Percentiles rank a stretch among this genome's conserved stretches.
Conservation (phyloP, 495 filamentous ascomycete genomes). For the Penicillium chermesinum region DNA sequence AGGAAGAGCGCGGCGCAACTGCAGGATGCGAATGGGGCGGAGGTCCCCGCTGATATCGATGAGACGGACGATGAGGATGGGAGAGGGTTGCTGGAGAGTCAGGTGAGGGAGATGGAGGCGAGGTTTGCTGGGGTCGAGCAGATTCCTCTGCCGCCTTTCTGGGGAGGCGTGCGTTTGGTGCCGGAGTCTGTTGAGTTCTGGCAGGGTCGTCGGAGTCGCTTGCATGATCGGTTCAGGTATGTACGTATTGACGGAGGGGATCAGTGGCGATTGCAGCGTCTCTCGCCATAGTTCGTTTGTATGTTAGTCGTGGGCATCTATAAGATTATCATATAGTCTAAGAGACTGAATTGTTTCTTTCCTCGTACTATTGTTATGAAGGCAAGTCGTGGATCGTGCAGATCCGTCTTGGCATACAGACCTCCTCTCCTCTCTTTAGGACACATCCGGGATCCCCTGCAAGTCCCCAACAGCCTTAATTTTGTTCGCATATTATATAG, state of each 20-base stretch:
- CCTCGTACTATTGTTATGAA: neutral
- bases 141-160: constrained; percentile 88
- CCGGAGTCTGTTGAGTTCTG: constrained; percentile 90
- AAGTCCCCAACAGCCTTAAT: neutral
- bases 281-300: constrained; percentile 32
- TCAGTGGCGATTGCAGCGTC: constrained; percentile 35
- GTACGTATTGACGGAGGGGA: constrained; percentile 54
- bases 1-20: constrained; percentile 31
- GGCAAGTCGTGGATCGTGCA: neutral
- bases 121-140: constrained; percentile 67
- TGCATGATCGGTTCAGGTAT: constrained; percentile 94
- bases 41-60: constrained; percentile 52
- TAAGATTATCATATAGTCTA: neutral
- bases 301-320: too few relatives aligned
- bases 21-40: constrained; percentile 32
- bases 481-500: neutral
- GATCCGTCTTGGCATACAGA: constrained; percentile 12
- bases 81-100: constrained; percentile 56
- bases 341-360: neutral
- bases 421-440: constrained; percentile 3
- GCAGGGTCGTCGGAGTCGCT: constrained; percentile 80
- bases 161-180: constrained; percentile 84
- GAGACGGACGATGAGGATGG: constrained; percentile 57
- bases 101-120: constrained; percentile 65
- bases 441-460: neutral